A percentile compares a stretch with the other conserved stretches of the same genome.
These are phyloP conservation scores for Telfairia occidentalis DNA, from an alignment of 331 rosid genomes.

Conservation along the genomic window DNA sequence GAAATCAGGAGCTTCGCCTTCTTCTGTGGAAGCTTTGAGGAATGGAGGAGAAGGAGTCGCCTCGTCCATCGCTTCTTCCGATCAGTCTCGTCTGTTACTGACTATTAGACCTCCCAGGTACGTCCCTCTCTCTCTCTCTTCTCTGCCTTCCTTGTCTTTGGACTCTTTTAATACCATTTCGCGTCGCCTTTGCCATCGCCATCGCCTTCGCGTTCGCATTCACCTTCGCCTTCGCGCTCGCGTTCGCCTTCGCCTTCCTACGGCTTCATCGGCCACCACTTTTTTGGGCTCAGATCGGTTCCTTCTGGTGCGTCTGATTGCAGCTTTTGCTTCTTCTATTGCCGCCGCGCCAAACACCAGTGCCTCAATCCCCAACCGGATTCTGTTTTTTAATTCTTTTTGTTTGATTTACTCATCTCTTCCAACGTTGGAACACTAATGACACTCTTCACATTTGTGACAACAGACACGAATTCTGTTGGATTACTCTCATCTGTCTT, in stretches of 20 bases:
- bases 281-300: too few relatives aligned
- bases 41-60: constrained; percentile 3
- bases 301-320: too few relatives aligned
- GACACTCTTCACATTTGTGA: background rate
- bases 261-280: too few relatives aligned
- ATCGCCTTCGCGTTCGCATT: too few relatives aligned
- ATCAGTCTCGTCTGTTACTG: background rate
- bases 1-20: background rate
- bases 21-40: constrained; percentile 6
- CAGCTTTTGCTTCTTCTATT: too few relatives aligned
- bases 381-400: background rate
- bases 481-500: background rate
- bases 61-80: constrained; percentile 6
- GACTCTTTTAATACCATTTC: too few relatives aligned
- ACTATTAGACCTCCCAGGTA: constrained; percentile 4
- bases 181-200: too few relatives aligned
- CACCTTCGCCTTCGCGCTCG: too few relatives aligned
- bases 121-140: background rate
- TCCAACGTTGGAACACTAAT: background rate
- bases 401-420: background rate
- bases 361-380: too few relatives aligned
- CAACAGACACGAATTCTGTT: background rate
- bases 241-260: background rate
- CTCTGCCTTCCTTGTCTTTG: background rate
- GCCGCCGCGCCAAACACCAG: too few relatives aligned